A percentile compares a stretch with the other conserved stretches of the same genome.
These are phyloP conservation scores for Hypoxylon rubiginosum DNA, from an alignment of 2,329 filamentous ascomycete genomes.

Conservation along the genomic window DNA sequence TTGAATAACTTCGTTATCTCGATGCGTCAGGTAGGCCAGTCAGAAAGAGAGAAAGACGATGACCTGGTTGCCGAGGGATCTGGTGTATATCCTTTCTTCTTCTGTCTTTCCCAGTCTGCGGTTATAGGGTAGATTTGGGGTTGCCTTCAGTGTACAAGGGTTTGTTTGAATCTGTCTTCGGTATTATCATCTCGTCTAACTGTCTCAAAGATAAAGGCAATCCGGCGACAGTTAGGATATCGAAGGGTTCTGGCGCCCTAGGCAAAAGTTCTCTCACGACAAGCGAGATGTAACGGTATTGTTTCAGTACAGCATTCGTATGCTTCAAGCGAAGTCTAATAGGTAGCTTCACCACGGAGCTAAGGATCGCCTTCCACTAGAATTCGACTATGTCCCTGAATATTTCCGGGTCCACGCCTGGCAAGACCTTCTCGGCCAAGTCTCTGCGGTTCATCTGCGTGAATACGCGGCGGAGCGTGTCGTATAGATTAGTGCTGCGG, in stretches of 20 bases:
- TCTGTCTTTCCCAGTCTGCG: neutral
- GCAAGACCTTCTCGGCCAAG: constrained; percentile 86
- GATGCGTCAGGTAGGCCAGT: neutral
- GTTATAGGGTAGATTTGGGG: neutral
- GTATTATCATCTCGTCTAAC: too few species aligned
- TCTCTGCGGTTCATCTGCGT: constrained; percentile 94
- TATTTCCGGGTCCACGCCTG: constrained; percentile 89
- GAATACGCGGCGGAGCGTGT: constrained; percentile 94
- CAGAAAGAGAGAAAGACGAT: neutral
- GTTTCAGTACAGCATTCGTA: too few species aligned
- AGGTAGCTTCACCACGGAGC: neutral
- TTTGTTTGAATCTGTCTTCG: too few species aligned
- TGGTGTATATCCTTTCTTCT: neutral
- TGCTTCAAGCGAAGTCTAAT: too few species aligned
- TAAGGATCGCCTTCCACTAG: constrained; percentile 48
- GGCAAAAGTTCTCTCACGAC: too few species aligned
- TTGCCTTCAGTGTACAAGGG: too few species aligned
- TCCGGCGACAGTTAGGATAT: too few species aligned
- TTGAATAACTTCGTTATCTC: neutral
- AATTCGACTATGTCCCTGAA: constrained; percentile 96
- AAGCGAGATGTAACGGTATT: too few species aligned
- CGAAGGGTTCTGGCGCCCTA: too few species aligned
- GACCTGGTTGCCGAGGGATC: neutral
- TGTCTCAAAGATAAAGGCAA: too few species aligned
- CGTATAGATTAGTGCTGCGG: constrained; percentile 95